A percentile compares a stretch with the other conserved stretches of the same genome.
phyloP scores from a whole-genome alignment of 164 flowering plant species.

The Echeveria elegans region DNA sequence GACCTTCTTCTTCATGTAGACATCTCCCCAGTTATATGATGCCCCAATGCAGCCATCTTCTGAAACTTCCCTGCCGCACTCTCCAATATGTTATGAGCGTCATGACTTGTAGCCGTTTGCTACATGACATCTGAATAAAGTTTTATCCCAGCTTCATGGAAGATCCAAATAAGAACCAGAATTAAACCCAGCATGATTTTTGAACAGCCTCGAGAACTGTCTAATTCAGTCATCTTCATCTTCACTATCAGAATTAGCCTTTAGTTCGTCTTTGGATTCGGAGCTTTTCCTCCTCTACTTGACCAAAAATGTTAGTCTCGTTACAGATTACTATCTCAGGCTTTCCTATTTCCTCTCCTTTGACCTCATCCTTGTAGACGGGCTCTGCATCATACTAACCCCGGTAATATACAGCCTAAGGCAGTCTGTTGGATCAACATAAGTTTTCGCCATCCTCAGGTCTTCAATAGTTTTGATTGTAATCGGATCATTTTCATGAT shows the following conservation, averaged over 20 bases:
- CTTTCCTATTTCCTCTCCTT: slow-evolving; percentile 15
- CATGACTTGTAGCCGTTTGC: slow-evolving; percentile 66
- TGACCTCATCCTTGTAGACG: slow-evolving; percentile 21
- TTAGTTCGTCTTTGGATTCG: background rate
- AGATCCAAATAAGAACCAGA: slow-evolving; percentile 60
- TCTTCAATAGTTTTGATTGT: slow-evolving; percentile 40
- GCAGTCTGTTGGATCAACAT: slow-evolving; percentile 17
- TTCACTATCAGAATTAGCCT: background rate
- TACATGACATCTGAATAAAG: slow-evolving; percentile 80
- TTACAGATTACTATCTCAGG: slow-evolving; percentile 10
- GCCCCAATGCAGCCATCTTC: slow-evolving; percentile 77
- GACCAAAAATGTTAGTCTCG: background rate
- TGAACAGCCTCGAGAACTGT: slow-evolving; percentile 71
- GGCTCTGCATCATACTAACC: slow-evolving; percentile 37
- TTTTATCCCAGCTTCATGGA: slow-evolving; percentile 74
- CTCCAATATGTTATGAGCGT: slow-evolving; percentile 59
- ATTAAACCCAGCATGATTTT: slow-evolving; percentile 65
- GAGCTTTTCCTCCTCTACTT: background rate
- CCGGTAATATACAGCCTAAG: slow-evolving; percentile 30
- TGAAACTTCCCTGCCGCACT: slow-evolving; percentile 68
- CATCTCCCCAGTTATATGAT: slow-evolving; percentile 89
- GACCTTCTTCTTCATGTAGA: slow-evolving; percentile 66
- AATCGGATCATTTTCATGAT: slow-evolving; percentile 43
- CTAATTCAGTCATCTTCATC: slow-evolving; percentile 57
- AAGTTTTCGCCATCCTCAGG: slow-evolving; percentile 29